Evolutionary conservation across 306 rosid genomes (phyloP).

Genomic region (Prunus dulcis): DNA sequence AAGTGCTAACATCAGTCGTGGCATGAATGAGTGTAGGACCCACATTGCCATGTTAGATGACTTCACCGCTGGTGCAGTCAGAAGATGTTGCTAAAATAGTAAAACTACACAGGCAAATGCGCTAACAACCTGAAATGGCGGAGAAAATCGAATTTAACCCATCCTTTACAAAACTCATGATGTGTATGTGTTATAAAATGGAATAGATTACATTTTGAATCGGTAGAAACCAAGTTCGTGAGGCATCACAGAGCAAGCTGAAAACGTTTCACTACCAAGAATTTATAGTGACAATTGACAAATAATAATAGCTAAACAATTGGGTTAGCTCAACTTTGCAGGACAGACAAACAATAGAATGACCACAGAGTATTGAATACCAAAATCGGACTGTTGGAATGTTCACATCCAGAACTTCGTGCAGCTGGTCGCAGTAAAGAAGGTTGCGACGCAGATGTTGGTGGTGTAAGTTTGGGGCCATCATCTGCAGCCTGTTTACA

Average conservation of each 20-base stretch:
- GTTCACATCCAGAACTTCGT: slow-evolving; percentile 14
- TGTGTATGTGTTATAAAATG: background rate
- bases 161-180: background rate
- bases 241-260: slow-evolving; percentile 7
- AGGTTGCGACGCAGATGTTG: slow-evolving; percentile 21
- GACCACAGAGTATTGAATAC: slow-evolving; percentile 23
- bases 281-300: slow-evolving; percentile 24
- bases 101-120: background rate
- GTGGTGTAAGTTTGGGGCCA: slow-evolving; percentile 32
- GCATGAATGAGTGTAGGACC: no score
- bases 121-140: background rate
- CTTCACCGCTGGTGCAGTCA: background rate
- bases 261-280: slow-evolving; percentile 34
- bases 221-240: background rate
- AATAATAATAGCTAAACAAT: slow-evolving; percentile 37
- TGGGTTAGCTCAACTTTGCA: slow-evolving; percentile 45
- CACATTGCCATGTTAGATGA: no score
- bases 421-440: slow-evolving; percentile 19
- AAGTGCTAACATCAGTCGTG: no score
- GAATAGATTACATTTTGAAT: slow-evolving; percentile 4
- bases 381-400: slow-evolving; percentile 15
- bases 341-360: slow-evolving; percentile 28
- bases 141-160: background rate
- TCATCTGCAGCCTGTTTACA: slow-evolving; percentile 19
- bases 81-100: background rate